Base-by-base conservation (phyloP, 257 asterid genomes). In the Leonotis leonurus region DNA sequence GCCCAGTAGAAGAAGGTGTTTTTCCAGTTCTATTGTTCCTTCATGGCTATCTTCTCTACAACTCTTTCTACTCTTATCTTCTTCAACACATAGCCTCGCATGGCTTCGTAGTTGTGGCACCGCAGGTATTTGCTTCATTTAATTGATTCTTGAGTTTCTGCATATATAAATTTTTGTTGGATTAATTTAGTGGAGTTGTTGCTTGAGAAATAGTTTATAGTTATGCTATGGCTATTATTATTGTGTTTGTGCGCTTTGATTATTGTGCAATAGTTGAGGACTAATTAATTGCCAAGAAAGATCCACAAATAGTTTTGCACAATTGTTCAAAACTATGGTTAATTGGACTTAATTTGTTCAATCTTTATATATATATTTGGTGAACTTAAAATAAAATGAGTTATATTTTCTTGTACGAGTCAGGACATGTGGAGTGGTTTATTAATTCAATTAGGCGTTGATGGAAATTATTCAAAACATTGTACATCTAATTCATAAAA, bases 1-100 rank as follows among this genome's bases (percentile, higher is more conserved):
- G 76, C 9, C 96, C 98, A 7, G 12, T 72, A 21, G 81, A 81
- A 36, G 36, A 67, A n/a, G 95, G 96, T 32, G 24, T 40, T 4
- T 88, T 64, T 56, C 95, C 95, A 5, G 85, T 91, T 7, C 61
- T 91, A 6, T 0, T 91, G 8, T 74, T 91, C 70, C 94, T 88
- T 40, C 96, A 88, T 74, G 98, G 98, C 52, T 91, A 73, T 65
- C 92, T 91, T 56, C 87, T 88, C 35, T 55, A 74, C 81, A 91
- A 88, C 67, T 78, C 90, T 7, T 91, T 91, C 82, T 91, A 88
- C 81, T 86, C 98, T 58, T 88, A 80, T 65, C 90, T 91, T 26
- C 58, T 86, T 46, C 92, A 74, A 1, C 96, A 88, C 74, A 68
- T 91, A 39, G 82, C 93, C 22, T 91, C 95, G 2, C 96, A 91